phyloP scores from a whole-genome alignment of 1,284 basidiomycete species.

The Vanrija sp. region DNA sequence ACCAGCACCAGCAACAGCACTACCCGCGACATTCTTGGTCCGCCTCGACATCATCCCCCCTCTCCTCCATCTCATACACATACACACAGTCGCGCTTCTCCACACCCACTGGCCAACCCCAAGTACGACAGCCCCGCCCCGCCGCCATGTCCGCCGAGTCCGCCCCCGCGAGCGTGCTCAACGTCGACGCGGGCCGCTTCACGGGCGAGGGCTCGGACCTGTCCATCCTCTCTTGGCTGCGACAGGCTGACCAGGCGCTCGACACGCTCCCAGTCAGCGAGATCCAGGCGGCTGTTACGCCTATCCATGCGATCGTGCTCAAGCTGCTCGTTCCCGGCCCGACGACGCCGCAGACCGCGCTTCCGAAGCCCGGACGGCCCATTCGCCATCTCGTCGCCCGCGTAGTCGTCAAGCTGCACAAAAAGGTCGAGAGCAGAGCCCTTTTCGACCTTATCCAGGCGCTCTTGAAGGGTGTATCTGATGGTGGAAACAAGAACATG shows the following conservation, averaged over 20 bases:
- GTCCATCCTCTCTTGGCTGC: conserved; percentile 40
- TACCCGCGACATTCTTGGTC: no score
- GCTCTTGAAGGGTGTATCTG: conserved; percentile 63
- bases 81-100: no score
- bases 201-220: conserved; percentile 44
- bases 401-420: conserved; percentile 74
- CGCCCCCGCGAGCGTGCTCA: conserved; percentile 14
- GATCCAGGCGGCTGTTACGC: conserved; percentile 26
- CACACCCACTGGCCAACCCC: no score
- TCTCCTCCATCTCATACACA: neutral
- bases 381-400: conserved; percentile 73
- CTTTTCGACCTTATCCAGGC: conserved; percentile 83
- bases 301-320: conserved; percentile 39
- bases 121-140: neutral
- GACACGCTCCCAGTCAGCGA: conserved; percentile 24
- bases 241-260: conserved; percentile 42
- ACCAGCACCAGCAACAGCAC: no score
- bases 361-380: conserved; percentile 77
- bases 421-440: conserved; percentile 72
- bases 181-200: conserved; percentile 31
- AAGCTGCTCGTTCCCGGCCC: conserved; percentile 34
- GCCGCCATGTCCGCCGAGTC: conserved; percentile 15
- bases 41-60: neutral
- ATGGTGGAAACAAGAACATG: conserved; percentile 46
- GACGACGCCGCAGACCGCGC: conserved; percentile 33